Evolutionary conservation across 805 yeast genomes (phyloP).

Genomic region (Metschnikowia cubensis): DNA sequence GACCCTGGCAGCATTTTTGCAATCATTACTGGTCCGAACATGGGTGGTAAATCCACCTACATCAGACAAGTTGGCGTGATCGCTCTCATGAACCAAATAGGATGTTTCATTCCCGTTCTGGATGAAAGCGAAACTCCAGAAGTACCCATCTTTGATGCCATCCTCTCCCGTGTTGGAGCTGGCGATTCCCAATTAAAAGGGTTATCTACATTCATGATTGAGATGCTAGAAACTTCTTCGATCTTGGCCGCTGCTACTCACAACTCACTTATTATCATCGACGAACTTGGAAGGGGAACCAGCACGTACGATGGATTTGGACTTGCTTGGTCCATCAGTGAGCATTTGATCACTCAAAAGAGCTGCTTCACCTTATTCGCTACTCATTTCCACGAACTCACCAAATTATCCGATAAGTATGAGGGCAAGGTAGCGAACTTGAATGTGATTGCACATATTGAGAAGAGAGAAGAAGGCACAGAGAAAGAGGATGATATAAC

Average conservation of each 20-base stretch:
- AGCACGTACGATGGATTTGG: constrained; percentile 93
- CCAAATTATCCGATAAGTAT: constrained; percentile 64
- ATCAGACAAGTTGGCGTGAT: constrained; percentile 87
- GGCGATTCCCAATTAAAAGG: constrained; percentile 97
- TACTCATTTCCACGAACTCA: constrained; percentile 95
- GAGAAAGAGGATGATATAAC: constrained; percentile 65
- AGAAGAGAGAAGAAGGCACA: constrained; percentile 35
- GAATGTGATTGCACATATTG: constrained; percentile 92
- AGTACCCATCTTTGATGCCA: constrained; percentile 81
- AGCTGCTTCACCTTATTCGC: constrained; percentile 87
- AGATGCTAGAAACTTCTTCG: constrained; percentile 90
- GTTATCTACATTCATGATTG: constrained; percentile 93
- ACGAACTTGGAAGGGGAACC: constrained; percentile 95
- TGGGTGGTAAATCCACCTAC: constrained; percentile 97
- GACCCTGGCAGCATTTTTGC: constrained; percentile 54
- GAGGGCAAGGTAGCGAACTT: constrained; percentile 64
- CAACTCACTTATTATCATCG: constrained; percentile 81
- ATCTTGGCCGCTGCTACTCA: constrained; percentile 75
- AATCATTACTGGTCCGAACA: constrained; percentile 92
- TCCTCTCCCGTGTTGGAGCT: constrained; percentile 96
- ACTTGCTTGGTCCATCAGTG: constrained; percentile 93
- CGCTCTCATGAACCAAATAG: constrained; percentile 82
- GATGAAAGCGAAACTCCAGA: constrained; percentile 51
- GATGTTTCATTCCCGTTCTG: constrained; percentile 79
- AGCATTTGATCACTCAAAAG: constrained; percentile 67